phyloP scores from a whole-genome alignment of 2,329 filamentous ascomycete species.

The Botryotinia globosa region DNA sequence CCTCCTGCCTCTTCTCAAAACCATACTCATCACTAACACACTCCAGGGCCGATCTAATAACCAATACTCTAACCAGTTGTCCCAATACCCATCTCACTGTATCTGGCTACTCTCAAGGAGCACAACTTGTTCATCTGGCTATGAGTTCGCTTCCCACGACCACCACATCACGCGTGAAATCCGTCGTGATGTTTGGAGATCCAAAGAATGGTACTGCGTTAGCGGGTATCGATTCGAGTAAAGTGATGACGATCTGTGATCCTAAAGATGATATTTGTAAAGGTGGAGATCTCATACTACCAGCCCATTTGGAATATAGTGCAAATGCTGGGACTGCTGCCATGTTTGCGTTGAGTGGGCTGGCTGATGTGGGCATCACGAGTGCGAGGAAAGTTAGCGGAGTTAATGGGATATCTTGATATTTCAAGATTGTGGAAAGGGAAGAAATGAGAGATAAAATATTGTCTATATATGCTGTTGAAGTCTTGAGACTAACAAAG shows the following conservation, averaged over 20 bases:
- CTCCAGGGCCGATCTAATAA: slow-evolving; percentile 29
- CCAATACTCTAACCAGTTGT: slow-evolving; percentile 26
- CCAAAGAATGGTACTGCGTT: slow-evolving; percentile 33
- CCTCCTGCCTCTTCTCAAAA: neutral
- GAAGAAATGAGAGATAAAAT: neutral
- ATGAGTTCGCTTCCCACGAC: slow-evolving; percentile 23
- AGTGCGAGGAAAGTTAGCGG: slow-evolving; percentile 26
- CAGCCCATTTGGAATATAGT: slow-evolving; percentile 31
- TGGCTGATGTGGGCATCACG: slow-evolving; percentile 31
- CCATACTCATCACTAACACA: neutral
- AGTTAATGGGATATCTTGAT: slow-evolving; percentile 5
- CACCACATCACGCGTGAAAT: slow-evolving; percentile 27
- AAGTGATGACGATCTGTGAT: slow-evolving; percentile 32
- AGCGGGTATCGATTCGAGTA: slow-evolving; percentile 25
- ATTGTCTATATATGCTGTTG: neutral
- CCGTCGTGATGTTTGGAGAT: slow-evolving; percentile 33
- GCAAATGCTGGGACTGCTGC: slow-evolving; percentile 30
- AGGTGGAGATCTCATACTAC: slow-evolving; percentile 24
- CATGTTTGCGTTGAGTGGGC: slow-evolving; percentile 29
- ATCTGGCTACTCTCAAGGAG: slow-evolving; percentile 35
- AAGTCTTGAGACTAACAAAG: neutral
- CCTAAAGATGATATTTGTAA: slow-evolving; percentile 31
- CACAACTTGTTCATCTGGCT: slow-evolving; percentile 33
- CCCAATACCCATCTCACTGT: slow-evolving; percentile 30
- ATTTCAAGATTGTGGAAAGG: neutral